Evolutionary conservation across 2,329 filamentous ascomycete genomes (phyloP).

Genomic region (Basipetospora sp.): DNA sequence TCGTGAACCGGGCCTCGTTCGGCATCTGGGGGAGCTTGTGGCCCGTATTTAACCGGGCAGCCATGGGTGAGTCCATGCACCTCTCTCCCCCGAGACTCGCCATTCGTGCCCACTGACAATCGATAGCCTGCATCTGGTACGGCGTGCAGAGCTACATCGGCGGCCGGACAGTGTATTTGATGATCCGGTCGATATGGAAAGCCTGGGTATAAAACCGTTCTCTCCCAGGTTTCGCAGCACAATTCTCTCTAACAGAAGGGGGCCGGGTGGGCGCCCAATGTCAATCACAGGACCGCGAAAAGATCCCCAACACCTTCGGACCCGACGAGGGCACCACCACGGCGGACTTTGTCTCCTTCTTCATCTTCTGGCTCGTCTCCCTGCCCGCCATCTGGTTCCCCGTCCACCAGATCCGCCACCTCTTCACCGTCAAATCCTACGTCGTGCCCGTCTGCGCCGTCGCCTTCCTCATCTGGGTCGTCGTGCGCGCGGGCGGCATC

Average conservation of each 20-base stretch:
- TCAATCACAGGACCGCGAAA: conserved; percentile 30
- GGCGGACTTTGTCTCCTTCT: conserved; percentile 63
- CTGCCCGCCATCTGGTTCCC: conserved; percentile 80
- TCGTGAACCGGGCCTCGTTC: conserved; percentile 63
- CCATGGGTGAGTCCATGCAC: conserved; percentile 44
- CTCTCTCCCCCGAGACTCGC: not conserved
- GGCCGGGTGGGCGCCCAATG: too few relatives aligned
- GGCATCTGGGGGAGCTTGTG: conserved; percentile 81
- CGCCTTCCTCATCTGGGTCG: conserved; percentile 75
- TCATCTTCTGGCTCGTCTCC: conserved; percentile 71
- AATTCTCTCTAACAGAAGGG: not conserved
- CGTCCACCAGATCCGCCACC: conserved; percentile 72
- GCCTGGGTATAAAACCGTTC: conserved; percentile 34
- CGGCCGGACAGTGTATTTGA: conserved; percentile 69
- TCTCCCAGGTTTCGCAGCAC: not conserved
- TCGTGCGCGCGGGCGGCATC: conserved; percentile 66
- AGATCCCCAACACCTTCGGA: conserved; percentile 53
- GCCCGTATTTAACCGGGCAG: conserved; percentile 81
- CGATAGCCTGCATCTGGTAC: conserved; percentile 67
- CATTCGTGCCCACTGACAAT: too few relatives aligned
- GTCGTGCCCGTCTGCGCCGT: conserved; percentile 73
- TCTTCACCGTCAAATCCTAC: conserved; percentile 81
- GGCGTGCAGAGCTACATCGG: conserved; percentile 78
- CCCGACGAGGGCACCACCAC: conserved; percentile 55
- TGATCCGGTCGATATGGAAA: conserved; percentile 76